Percentiles rank a stretch among this genome's conserved stretches.
Conservation (phyloP, 106 monocot genomes). For the Dioscorea zingiberensis region DNA sequence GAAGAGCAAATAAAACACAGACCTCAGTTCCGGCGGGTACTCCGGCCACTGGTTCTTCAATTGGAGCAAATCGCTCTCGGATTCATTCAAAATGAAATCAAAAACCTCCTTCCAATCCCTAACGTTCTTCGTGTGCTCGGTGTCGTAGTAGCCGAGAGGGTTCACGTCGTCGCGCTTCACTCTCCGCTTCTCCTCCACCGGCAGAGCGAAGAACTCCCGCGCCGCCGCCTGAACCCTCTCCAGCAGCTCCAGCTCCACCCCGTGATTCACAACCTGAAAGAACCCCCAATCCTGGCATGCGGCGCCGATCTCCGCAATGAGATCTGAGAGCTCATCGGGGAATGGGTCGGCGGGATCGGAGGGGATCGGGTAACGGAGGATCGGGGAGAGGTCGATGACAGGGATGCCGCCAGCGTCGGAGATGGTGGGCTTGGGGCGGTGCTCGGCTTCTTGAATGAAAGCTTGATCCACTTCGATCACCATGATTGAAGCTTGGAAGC, state of each 20-base stretch:
- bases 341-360: neutral
- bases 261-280: constrained; percentile 72
- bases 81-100: constrained; percentile 10
- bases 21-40: constrained; percentile 7
- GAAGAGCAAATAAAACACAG: neutral
- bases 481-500: neutral
- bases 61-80: neutral
- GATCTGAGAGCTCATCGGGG: constrained; percentile 4
- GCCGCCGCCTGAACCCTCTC: constrained; percentile 18
- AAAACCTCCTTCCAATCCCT: constrained; percentile 41
- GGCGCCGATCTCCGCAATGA: constrained; percentile 31
- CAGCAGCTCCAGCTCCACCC: constrained; percentile 26
- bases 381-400: constrained; percentile 24
- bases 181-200: constrained; percentile 42
- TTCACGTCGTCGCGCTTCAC: constrained; percentile 42
- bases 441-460: constrained; percentile 28
- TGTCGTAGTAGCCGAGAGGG: constrained; percentile 27
- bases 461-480: constrained; percentile 24
- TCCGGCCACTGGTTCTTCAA: constrained; percentile 21
- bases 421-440: constrained; percentile 27
- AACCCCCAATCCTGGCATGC: constrained; percentile 63
- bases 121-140: constrained; percentile 40
- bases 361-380: neutral
- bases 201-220: constrained; percentile 44
- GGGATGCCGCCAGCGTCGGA: constrained; percentile 21